Evolutionary conservation across 1,139 yeast species (phyloP), one percentile per base, ranked within the genome.

Genomic region (Blastobotrys buckinghamii): DNA sequence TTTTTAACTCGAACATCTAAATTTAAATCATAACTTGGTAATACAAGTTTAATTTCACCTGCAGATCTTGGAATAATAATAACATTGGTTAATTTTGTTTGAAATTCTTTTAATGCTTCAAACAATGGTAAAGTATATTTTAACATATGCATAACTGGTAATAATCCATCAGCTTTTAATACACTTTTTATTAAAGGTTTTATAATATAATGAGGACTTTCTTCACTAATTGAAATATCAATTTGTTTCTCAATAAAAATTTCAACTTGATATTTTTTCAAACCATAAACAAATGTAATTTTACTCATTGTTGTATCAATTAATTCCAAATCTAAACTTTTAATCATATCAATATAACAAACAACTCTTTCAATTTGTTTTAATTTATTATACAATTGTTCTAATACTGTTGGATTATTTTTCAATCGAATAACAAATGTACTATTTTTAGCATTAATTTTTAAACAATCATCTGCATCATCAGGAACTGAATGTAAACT

Each of bases 301-400:
- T 52, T 52, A 20, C 49, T 54, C 66, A 63, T 63, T 8, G 65
- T 59, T 1, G 65, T 64, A 8, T 58, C 59, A 9, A 49, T 51
- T 37, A 63, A 48, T 16, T 55, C 58, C 36, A 63, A 54, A 1
- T 54, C 48, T 50, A 58, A 53, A 27, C 59, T 51, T 47, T 57
- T 55, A 47, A 63, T 52, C 38, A 61, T 54, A 27, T 59, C 61
- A 33, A 62, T 56, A 45, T 59, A 62, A 48, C 59, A 57, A 16
- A 63, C 65, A 45, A 62, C 62, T 10, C 60, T 55, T 38, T 63
- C 65, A 42, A 63, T 57, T 47, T 58, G 63, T 13, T 56, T 49
- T 20, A 63, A 53, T 24, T 58, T 53, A 6, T 49, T 44, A 7
- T 50, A 47, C 6, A 61, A 48, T 7, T 46, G 45, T 32, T 49